A percentile compares a stretch with the other conserved stretches of the same genome.
phyloP scores from a whole-genome alignment of 495 filamentous ascomycete species.

The Neurospora sp. region DNA sequence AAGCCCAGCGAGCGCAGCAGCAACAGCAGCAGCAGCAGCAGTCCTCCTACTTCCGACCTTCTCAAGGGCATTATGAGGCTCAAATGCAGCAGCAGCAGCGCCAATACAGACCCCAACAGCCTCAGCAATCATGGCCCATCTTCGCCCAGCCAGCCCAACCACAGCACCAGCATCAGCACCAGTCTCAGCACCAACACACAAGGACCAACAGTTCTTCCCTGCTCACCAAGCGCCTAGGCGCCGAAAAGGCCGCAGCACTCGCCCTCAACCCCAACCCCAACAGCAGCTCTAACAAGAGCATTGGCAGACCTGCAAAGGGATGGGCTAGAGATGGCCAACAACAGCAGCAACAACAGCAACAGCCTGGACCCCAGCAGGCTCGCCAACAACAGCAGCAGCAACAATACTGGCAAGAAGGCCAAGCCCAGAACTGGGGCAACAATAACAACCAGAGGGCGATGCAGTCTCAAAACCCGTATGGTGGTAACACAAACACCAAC shows the following conservation, averaged over 20 bases:
- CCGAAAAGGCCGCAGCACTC: slow-evolving; percentile 33
- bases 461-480: not conserved
- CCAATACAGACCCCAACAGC: not conserved
- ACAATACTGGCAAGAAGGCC: slow-evolving; percentile 8
- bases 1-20: not conserved
- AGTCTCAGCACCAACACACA: slow-evolving; percentile 6
- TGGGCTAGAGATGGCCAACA: slow-evolving; percentile 8
- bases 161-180: not conserved
- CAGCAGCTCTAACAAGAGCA: not conserved
- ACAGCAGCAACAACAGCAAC: slow-evolving; percentile 2
- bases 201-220: slow-evolving; percentile 21
- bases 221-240: slow-evolving; percentile 39
- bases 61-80: not conserved
- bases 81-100: not conserved
- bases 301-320: not conserved
- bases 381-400: not conserved
- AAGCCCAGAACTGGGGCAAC: not conserved
- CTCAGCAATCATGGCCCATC: not conserved
- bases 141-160: not conserved
- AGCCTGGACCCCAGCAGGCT: not conserved
- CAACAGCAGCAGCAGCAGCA: not conserved
- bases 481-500: not conserved
- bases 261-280: slow-evolving; percentile 9
- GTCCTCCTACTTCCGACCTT: not conserved
- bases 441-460: not conserved